Evolutionary conservation across 2,329 filamentous ascomycete species (phyloP).

Genomic region (Talaromyces amestolkiae): DNA sequence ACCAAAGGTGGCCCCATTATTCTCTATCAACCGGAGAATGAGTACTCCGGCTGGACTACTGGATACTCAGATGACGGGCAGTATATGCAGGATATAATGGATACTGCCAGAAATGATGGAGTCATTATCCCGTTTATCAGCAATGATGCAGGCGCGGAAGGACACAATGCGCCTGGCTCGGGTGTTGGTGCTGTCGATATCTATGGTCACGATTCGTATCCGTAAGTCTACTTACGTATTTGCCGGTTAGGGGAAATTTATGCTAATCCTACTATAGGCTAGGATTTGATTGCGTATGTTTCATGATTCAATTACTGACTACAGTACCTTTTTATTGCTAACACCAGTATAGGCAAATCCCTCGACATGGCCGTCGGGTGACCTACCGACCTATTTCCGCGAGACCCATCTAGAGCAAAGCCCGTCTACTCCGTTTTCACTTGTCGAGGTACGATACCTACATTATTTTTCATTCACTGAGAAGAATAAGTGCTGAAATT

Average conservation of each 20-base stretch:
- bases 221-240: constrained; percentile 30
- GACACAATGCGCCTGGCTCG: constrained; percentile 63
- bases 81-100: constrained; percentile 69
- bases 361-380: constrained; percentile 57
- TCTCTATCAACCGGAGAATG: constrained; percentile 77
- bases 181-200: constrained; percentile 60
- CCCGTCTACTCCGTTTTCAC: constrained; percentile 63
- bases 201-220: constrained; percentile 66
- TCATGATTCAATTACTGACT: no score
- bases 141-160: constrained; percentile 65
- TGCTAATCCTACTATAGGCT: constrained; percentile 26
- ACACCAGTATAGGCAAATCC: constrained; percentile 50
- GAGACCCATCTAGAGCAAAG: constrained; percentile 58
- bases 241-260: not conserved
- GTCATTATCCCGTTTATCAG: constrained; percentile 72
- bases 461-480: not conserved
- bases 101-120: constrained; percentile 65
- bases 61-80: constrained; percentile 59
- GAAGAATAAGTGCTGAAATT: not conserved
- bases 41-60: constrained; percentile 60
- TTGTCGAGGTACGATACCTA: constrained; percentile 51
- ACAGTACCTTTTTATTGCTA: not conserved
- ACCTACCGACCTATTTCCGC: constrained; percentile 57
- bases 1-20: constrained; percentile 80
- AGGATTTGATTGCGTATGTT: constrained; percentile 39